Evolutionary conservation across 345 rosid genomes (phyloP).

Genomic region (Eucalyptus camaldulensis): DNA sequence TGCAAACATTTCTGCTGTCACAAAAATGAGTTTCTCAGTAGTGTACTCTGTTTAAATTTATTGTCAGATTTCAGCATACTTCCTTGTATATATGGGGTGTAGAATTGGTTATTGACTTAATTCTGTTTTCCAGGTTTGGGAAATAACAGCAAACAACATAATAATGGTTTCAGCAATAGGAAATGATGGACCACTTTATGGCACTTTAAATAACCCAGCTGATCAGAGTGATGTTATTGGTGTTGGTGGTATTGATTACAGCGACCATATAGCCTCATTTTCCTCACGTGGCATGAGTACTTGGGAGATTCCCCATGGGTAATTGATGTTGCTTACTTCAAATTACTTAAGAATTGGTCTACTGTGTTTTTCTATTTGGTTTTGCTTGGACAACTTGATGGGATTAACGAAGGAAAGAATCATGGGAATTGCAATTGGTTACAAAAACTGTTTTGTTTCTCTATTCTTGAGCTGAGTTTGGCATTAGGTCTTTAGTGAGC

Average conservation of each 20-base stretch:
- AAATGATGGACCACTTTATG: constrained; percentile 97
- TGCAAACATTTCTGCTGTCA: not conserved
- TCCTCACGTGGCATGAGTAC: constrained; percentile 99
- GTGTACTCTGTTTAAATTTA: not conserved
- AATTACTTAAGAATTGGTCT: not conserved
- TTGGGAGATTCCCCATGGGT: constrained; percentile 99
- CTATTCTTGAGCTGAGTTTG: not conserved
- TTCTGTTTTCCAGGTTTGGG: constrained; percentile 72
- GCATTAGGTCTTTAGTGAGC: not conserved
- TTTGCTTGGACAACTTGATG: not conserved
- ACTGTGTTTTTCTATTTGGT: not conserved
- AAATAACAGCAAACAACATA: constrained; percentile 93
- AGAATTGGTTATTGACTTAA: not conserved
- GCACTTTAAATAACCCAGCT: constrained; percentile 96
- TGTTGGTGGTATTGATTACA: constrained; percentile 97
- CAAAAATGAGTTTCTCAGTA: not conserved
- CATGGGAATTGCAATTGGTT: not conserved
- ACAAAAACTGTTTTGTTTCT: not conserved
- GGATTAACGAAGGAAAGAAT: not conserved
- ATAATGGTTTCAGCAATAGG: constrained; percentile 99
- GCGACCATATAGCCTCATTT: constrained; percentile 93
- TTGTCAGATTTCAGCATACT: not conserved
- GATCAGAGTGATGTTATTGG: constrained; percentile 99
- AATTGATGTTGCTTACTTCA: not conserved
- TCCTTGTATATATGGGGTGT: not conserved